Evolutionary conservation across 1,284 basidiomycete genomes (phyloP).

Genomic region (Leccinum variabile): DNA sequence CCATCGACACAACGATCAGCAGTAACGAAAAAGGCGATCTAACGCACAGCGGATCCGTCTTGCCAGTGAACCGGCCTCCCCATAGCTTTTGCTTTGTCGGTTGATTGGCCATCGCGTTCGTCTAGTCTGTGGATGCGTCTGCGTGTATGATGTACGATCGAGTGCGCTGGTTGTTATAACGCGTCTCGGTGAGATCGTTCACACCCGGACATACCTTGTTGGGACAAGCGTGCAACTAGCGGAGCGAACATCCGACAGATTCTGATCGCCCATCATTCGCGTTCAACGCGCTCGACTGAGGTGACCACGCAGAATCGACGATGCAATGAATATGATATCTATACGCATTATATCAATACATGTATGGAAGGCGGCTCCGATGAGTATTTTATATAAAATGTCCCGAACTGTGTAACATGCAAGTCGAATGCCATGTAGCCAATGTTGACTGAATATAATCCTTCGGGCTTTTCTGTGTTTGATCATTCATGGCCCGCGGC

Average conservation of each 20-base stretch:
- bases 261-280: not conserved
- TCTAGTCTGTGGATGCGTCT: not conserved
- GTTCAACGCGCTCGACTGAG: not conserved
- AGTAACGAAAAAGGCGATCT: not conserved
- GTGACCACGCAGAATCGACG: not conserved
- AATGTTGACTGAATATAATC: slow-evolving; percentile 13
- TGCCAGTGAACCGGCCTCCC: slow-evolving; percentile 89
- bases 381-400: slow-evolving; percentile 7
- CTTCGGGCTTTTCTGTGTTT: slow-evolving; percentile 4
- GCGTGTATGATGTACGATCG: not conserved
- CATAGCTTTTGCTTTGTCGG: slow-evolving; percentile 81
- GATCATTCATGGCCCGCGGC: not conserved
- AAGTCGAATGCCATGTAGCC: slow-evolving; percentile 5
- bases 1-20: not conserved
- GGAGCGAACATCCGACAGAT: not conserved
- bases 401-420: slow-evolving; percentile 9
- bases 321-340: not conserved
- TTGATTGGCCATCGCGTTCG: slow-evolving; percentile 48
- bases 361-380: not conserved
- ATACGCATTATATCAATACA: slow-evolving; percentile 9
- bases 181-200: not conserved
- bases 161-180: not conserved
- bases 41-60: slow-evolving; percentile 81
- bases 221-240: not conserved
- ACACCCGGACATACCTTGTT: not conserved